Base-by-base conservation (phyloP, 257 asterid species). In the Nicotiana tabacum region DNA sequence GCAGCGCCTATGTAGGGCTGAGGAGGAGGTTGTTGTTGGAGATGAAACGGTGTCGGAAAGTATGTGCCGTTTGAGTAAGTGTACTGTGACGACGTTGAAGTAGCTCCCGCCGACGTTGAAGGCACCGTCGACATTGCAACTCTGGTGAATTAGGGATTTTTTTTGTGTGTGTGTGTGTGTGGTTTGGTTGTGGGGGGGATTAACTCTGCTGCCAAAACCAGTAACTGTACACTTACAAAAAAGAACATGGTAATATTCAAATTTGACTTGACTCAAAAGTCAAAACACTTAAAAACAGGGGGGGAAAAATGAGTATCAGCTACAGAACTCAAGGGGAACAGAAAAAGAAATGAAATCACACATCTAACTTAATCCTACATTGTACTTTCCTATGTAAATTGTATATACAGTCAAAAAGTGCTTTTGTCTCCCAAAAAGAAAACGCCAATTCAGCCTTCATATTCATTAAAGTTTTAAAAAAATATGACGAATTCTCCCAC, bases 31-130 rank as follows among this genome's bases (percentile, higher is more conserved):
- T 89, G 77, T 76, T 90, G 99, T 78, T 96, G 98, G 62, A 94
- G 97, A 85, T 96, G 98, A 87, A 96, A 94, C 32, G 98, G 98
- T 74, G 97, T 96, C 83, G 99, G 97, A 32, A 94, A 96, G 87
- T 94, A 93, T 65, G 97, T 67, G 81, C 89, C 85, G 24, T 90
- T 90, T 18, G 97, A 82, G 85, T 93, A 93, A 12, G 97, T 91
- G 88, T 87, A 91, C 78, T 95, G 98, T 27, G 92, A 80, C 62
- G 95, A 81, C 2, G 95, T 90, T 1, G 97, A 88, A 10, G 91
- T 61, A 66, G 91, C 84, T 60, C 93, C 90, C 27, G 91, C 87
- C 17, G 93, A 69, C 65, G 86, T 72, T 15, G 94, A 83, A 39
- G 93, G 78, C 78, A 72, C 78, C 78, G 60, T 72, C 60, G 60